Evolutionary conservation across 352 stramenopile species (phyloP), one percentile per base, ranked within the genome.

Genomic region (Globisporangium nagaii): DNA sequence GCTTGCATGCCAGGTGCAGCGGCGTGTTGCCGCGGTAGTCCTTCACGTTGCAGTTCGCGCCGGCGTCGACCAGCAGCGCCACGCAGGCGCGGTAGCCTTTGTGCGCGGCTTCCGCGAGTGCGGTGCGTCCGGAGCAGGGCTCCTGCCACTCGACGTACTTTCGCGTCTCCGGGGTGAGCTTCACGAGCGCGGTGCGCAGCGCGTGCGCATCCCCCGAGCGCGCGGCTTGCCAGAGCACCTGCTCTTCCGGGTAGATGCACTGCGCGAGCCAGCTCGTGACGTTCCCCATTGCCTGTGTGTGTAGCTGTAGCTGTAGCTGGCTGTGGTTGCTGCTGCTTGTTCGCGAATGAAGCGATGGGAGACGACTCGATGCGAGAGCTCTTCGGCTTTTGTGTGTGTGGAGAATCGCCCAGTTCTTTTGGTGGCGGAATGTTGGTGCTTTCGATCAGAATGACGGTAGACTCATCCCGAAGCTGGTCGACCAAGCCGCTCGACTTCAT

Each of bases 71-170:
- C 32, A 89, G 54, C 47, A 72, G 45, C 32, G 52, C 58, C 19
- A 67, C 73, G 45, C 78, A 88, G 32, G 83, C 65, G 20, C 54
- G n/a, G 49, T 83, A 45, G 11, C 79, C 79, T 34, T 63, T 58
- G 9, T 58, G 57, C 5, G 71, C 62, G 1, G 79, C 74, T 27
- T 82, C 65, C 17, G 70, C 58, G 17, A 89, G 55, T 30, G 76
- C 66, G 0, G 79, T 79, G 19, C 68, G 65, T 2, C 71, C 65
- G 1, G 61, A 75, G 46, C 63, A 71, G 8, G 71, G 69, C 51
- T 86, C 74, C 25, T 81, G 68, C 68, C 71, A 87, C 44, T 86
- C 73, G n/a, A 88, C 48, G 37, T 64, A 72, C 25, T 65, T 57
- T 28, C 63, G 71, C 22, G 66, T 83, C 43, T 71, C 58, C 1